Base-by-base conservation (phyloP, 805 yeast species). In the Candida koratica region DNA sequence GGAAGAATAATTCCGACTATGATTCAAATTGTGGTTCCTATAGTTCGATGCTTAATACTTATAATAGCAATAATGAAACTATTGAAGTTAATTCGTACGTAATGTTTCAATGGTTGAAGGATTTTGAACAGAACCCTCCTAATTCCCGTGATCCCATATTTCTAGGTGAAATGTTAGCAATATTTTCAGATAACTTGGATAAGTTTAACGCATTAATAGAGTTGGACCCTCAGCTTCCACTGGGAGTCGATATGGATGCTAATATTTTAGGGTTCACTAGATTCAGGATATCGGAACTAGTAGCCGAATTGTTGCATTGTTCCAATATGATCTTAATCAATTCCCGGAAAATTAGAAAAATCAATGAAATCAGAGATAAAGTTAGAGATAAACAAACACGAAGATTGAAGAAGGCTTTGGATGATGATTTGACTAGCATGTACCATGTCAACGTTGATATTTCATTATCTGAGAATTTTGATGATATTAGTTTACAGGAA, bases 1-100 rank as follows among this genome's bases (percentile, higher is more conserved):
- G 98, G 52, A 93, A 93, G 56, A 93, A 93, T 56, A 93, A 93
- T 54, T 86, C 96, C 0, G 98, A 93, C 57, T 93, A 93, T 59
- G 98, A 93, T 61, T 71, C 78, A 32, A 83, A 85, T 32, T 94
- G 95, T 40, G 94, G 94, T 15, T 64, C 84, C 48, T 81, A 79
- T 58, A 81, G 85, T 28, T 79, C 95, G 1, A 58, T 84, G 43
- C 43, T 56, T 17, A 57, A 52, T 7, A 49, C 43, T 16, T 44
- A 56, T 17, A 57, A 52, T 7, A 49, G 42, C 15, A 51, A 49
- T 7, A 57, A 51, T 17, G 61, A 56, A 7, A 44, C 61, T 1
- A 56, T 64, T 2, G 73, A 67, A 42, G 56, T 64, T n/a, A 67
- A 60, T 39, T 56, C 69, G 2, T 58, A 51, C 30, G 60, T 63